Base-by-base conservation (phyloP, 768 basidiomycete genomes). In the Roridomyces roridus region DNA sequence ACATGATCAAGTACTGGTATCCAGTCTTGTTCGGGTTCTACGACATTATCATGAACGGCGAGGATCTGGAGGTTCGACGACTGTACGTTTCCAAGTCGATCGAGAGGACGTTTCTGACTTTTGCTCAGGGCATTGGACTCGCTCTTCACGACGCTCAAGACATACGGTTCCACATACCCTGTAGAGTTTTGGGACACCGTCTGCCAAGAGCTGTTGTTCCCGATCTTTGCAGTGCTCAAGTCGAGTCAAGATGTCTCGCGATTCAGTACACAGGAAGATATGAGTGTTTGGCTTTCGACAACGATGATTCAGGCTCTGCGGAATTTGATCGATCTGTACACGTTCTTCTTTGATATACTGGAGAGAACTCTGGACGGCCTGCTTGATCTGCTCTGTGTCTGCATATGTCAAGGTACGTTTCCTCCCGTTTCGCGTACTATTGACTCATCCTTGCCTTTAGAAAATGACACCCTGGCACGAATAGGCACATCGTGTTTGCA, bases 21-120 rank as follows among this genome's bases (percentile, higher is more conserved):
- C 97, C 97, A 0, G 87, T 94, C 2, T 79, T 98, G 34, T 96
- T 98, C 68, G 91, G 92, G n/a, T 98, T 98, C 77, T 98, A 96
- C 73, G 97, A 98, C 71, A 96, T 99, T 51, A 96, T 99, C 70
- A 98, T 99, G 96, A 98, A 97, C 59, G 97, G 94, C 17, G 97
- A 98, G 71, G 97, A 99, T 68, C 77, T 99, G 24, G 97, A 99
- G 83, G 95, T 99, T 48, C 87, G 97, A 65, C 85, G 96, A 68
- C 72, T 98, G 97, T 99, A 69, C 76, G 94, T 34, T 34, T 14
- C 18, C 29, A 25, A 17, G 24, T 45, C 12, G 4, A 5, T 26
- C n/a, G 43, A 6, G 12, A 31, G 44, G 46, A 57, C 24, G 55
- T 34, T 49, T 48, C 52, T 48, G 60, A 44, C 57, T 45, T n/a